These are phyloP conservation scores for Salix arbutifolia DNA, from an alignment of 345 rosid species.

Conservation along the genomic window DNA sequence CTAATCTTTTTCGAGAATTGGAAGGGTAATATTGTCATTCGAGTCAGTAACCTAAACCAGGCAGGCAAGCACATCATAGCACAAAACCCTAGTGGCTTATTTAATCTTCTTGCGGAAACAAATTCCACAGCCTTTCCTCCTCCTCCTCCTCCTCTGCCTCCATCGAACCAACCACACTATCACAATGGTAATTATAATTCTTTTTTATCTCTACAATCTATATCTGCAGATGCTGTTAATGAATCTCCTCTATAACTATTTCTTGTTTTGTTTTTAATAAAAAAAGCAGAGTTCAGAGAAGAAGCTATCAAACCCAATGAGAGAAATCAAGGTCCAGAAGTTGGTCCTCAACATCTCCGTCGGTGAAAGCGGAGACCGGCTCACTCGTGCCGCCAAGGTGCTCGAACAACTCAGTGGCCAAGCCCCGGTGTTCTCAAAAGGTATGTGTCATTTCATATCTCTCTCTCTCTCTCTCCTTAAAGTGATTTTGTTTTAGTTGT, in stretches of 20 bases:
- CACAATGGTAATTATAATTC: not conserved
- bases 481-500: too few relatives aligned
- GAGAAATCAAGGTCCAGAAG: slow-evolving; percentile 91
- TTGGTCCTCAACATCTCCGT: slow-evolving; percentile 84
- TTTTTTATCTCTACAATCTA: not conserved
- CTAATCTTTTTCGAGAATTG: too few relatives aligned
- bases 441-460: slow-evolving; percentile 13
- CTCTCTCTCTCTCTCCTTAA: too few relatives aligned
- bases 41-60: too few relatives aligned
- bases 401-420: slow-evolving; percentile 87
- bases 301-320: slow-evolving; percentile 83
- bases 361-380: slow-evolving; percentile 90
- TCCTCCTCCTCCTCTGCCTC: not conserved
- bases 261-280: not conserved
- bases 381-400: slow-evolving; percentile 88
- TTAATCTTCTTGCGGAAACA: not conserved
- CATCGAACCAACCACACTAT: not conserved
- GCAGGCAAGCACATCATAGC: not conserved
- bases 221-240: too few relatives aligned
- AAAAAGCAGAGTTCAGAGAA: slow-evolving; percentile 63
- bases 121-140: not conserved
- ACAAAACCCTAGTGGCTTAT: slow-evolving; percentile 7
- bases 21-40: slow-evolving; percentile 6
- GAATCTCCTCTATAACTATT: not conserved
- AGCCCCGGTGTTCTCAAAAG: slow-evolving; percentile 81